Evolutionary conservation across 805 yeast genomes (phyloP).

Genomic region (Millerozyma miso): DNA sequence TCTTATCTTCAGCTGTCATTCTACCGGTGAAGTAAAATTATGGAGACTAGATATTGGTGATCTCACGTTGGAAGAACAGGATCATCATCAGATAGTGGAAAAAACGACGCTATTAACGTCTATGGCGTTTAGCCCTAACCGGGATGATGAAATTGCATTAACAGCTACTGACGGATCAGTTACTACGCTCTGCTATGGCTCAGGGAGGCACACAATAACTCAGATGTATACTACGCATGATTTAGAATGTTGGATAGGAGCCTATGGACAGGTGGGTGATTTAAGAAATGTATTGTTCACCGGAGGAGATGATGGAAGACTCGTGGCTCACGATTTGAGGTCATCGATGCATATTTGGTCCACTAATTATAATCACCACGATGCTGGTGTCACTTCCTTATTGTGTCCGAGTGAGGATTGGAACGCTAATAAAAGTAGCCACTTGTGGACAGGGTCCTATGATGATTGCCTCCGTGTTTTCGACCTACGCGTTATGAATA

Average conservation of each 20-base stretch:
- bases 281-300: slow-evolving; percentile 60
- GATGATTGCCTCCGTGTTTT: slow-evolving; percentile 72
- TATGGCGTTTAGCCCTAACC: slow-evolving; percentile 48
- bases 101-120: slow-evolving; percentile 57
- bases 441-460: slow-evolving; percentile 84
- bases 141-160: slow-evolving; percentile 37
- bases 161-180: slow-evolving; percentile 70
- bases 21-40: slow-evolving; percentile 67
- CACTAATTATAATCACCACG: slow-evolving; percentile 57
- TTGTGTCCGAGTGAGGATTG: slow-evolving; percentile 44
- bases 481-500: slow-evolving; percentile 59
- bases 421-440: slow-evolving; percentile 40
- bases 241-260: slow-evolving; percentile 87
- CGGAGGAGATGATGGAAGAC: slow-evolving; percentile 85
- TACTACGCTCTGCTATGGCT: slow-evolving; percentile 33
- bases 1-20: slow-evolving; percentile 62
- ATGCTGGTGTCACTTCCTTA: slow-evolving; percentile 88
- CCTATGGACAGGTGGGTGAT: slow-evolving; percentile 55
- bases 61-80: slow-evolving; percentile 7
- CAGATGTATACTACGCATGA: slow-evolving; percentile 47
- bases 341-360: slow-evolving; percentile 37
- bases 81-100: slow-evolving; percentile 44
- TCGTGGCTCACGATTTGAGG: slow-evolving; percentile 69
- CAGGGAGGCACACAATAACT: slow-evolving; percentile 8
- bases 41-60: slow-evolving; percentile 48